These are phyloP conservation scores for Alternaria sp. DNA, from an alignment of 2,329 filamentous ascomycete species.

Conservation along the genomic window DNA sequence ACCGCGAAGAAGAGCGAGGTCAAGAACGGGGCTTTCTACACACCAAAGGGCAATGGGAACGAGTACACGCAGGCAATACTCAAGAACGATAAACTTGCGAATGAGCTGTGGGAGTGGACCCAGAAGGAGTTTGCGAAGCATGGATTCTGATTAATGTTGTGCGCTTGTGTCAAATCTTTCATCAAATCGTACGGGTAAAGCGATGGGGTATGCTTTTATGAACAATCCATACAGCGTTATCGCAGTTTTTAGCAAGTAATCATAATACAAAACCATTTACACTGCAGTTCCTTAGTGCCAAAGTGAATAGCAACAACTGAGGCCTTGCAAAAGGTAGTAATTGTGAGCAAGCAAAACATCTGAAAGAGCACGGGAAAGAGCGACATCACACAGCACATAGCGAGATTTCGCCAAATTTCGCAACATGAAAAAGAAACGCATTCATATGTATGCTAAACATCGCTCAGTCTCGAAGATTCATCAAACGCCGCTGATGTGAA, in stretches of 20 bases:
- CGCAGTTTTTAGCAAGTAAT: background rate
- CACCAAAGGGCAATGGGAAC: constrained; percentile 41
- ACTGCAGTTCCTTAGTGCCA: background rate
- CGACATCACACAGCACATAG: background rate
- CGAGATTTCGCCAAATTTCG: background rate
- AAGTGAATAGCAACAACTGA: background rate
- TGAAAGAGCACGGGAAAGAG: background rate
- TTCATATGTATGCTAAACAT: background rate
- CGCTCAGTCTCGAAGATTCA: background rate
- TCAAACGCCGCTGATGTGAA: background rate
- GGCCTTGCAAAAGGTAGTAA: background rate
- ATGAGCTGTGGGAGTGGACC: constrained; percentile 31
- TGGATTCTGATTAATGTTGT: background rate
- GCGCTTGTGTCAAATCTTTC: background rate
- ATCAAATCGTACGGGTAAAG: background rate
- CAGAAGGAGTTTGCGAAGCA: constrained; percentile 23
- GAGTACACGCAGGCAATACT: constrained; percentile 4
- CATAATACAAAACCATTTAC: background rate
- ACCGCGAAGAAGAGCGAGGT: constrained; percentile 45
- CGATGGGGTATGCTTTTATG: background rate
- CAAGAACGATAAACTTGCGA: constrained; percentile 16
- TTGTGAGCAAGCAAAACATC: background rate
- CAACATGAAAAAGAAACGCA: background rate
- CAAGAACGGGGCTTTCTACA: constrained; percentile 48
- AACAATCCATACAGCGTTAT: background rate